Evolutionary conservation across 768 basidiomycete species (phyloP).

Genomic region (Obba rivulosa): DNA sequence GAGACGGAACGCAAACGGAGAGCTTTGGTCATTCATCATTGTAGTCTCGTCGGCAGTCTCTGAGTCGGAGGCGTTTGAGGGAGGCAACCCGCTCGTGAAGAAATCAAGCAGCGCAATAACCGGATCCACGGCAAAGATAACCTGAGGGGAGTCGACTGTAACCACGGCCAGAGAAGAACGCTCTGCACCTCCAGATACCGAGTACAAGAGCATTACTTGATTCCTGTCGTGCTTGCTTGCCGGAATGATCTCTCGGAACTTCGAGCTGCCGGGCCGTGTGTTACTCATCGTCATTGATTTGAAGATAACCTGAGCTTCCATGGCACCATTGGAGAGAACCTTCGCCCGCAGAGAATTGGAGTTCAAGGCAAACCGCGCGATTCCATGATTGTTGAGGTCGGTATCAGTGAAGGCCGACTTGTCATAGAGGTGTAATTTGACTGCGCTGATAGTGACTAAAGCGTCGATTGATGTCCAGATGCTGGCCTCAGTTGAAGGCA

Average conservation of each 20-base stretch:
- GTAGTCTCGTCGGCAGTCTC: background rate
- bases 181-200: conserved; percentile 56
- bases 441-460: conserved; percentile 58
- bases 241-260: conserved; percentile 93
- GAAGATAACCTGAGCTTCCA: conserved; percentile 83
- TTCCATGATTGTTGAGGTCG: conserved; percentile 70
- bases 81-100: conserved; percentile 54
- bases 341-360: conserved; percentile 77
- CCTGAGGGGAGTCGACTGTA: conserved; percentile 86
- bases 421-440: conserved; percentile 88
- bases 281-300: conserved; percentile 90
- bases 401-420: conserved; percentile 47
- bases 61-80: conserved; percentile 11
- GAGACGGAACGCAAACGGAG: conserved; percentile 60
- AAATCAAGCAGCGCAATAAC: conserved; percentile 86
- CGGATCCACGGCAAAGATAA: conserved; percentile 91
- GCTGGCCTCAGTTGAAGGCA: conserved; percentile 18
- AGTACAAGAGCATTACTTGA: conserved; percentile 92
- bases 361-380: conserved; percentile 80
- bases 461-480: conserved; percentile 70
- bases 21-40: conserved; percentile 1
- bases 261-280: conserved; percentile 73
- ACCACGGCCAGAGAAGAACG: conserved; percentile 68
- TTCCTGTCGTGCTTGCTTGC: conserved; percentile 83
- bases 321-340: conserved; percentile 74